Base-by-base conservation (phyloP, 768 basidiomycete species). In the Mycena haematopus region DNA sequence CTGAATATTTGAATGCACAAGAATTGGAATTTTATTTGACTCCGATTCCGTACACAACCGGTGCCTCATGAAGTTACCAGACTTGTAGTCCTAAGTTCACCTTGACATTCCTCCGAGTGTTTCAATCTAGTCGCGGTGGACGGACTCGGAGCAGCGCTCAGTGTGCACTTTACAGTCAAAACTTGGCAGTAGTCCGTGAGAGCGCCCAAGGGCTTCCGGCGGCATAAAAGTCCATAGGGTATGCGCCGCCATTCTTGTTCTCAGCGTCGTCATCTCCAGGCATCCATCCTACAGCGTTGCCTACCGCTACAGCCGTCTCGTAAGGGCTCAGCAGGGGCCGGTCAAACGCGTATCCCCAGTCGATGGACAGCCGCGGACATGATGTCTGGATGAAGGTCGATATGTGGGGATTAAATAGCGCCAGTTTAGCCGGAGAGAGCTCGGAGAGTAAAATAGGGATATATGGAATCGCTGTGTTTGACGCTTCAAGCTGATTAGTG, bases 261-360 rank as follows among this genome's bases (percentile, higher is more conserved):
- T 68, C 73, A 55, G 46, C 38, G 14, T 22, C 65, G 53, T 57
- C 66, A 60, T 50, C 63, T 63, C 33, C 65, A 21, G 80, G 78
- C 75, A 83, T 84, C 95, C 94, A 95, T 27, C 90, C 87, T 6
- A 72, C 72, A 7, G 82, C 76, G 53, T 82, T 81, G 0, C 92
- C 93, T 1, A 97, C 80, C 13, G 89, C 95, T 1, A 99, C 92
- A 6, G 89, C 86, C 0, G 92, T 90, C 75, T 99, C 97, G 72
- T 98, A 99, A 1, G 96, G 95, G 69, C 89, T 95, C 36, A 99
- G 77, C 52, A 99, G 79, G 2, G 97, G 97, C 22, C 84, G 80
- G 56, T 89, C 81, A 77, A 99, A 99, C 1, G 96, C 97, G 71
- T 96, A 96, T 4, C 97, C 97, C 97, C 97, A 99, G 72, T 99